A percentile compares a stretch with the other conserved stretches of the same genome.
phyloP scores from a whole-genome alignment of 495 filamentous ascomycete genomes.

The Lasiosphaeriaceae sp. region DNA sequence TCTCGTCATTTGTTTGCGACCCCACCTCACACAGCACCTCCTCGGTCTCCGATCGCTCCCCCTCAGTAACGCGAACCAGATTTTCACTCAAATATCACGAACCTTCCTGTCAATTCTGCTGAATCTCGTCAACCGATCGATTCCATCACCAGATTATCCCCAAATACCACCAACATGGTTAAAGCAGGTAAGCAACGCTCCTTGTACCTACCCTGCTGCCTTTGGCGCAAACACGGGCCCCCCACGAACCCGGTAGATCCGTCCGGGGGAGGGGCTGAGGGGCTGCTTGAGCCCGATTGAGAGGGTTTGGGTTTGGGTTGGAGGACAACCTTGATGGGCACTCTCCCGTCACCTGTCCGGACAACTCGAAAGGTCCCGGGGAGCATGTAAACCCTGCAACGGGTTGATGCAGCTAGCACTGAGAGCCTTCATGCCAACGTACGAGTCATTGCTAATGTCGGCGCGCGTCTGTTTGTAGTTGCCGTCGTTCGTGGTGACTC shows the following conservation, averaged over 20 bases:
- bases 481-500: conserved; percentile 96
- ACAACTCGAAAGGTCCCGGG: background rate
- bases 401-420: background rate
- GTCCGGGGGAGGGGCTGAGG: conserved; percentile 11
- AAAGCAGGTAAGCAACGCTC: conserved; percentile 72
- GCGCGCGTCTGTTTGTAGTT: conserved; percentile 50
- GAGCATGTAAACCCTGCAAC: conserved; percentile 11
- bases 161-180: conserved; percentile 67
- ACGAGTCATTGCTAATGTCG: conserved; percentile 26
- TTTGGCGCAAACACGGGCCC: conserved; percentile 11
- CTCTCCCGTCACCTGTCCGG: conserved; percentile 3
- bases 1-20: conserved; percentile 13
- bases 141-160: conserved; percentile 1
- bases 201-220: conserved; percentile 24
- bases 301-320: conserved; percentile 13
- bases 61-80: background rate
- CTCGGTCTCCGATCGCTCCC: conserved; percentile 19
- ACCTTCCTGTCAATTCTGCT: background rate
- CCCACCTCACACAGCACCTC: conserved; percentile 17
- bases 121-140: background rate
- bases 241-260: conserved; percentile 1
- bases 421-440: too few relatives aligned
- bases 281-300: conserved; percentile 16
- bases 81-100: conserved; percentile 9
- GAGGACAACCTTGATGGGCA: conserved; percentile 29